Conservation (phyloP, 2,329 filamentous ascomycete species). For the Colletotrichum lini region DNA sequence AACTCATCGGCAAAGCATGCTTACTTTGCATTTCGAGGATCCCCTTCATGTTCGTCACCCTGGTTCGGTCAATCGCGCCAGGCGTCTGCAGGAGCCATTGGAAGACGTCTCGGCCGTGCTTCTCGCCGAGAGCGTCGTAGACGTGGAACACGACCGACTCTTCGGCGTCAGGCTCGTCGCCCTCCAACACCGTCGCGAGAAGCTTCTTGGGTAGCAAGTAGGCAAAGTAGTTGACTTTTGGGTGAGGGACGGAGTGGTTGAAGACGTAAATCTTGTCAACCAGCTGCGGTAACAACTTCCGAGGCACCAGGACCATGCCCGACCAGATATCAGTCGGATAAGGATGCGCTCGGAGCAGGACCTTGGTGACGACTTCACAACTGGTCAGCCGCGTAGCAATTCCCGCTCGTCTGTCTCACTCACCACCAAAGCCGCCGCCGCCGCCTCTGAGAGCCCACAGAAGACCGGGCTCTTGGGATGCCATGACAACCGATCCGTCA, state of each 20-base stretch:
- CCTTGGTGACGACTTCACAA: slow-evolving; percentile 19
- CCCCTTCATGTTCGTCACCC: slow-evolving; percentile 33
- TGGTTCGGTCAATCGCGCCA: slow-evolving; percentile 24
- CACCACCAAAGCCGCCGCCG: slow-evolving; percentile 31
- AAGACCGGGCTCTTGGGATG: slow-evolving; percentile 30
- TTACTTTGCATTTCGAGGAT: slow-evolving; percentile 24
- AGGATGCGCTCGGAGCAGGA: slow-evolving; percentile 20
- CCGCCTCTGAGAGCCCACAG: slow-evolving; percentile 29
- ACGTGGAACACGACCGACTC: slow-evolving; percentile 27
- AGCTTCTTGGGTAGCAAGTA: slow-evolving; percentile 29
- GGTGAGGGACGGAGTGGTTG: slow-evolving; percentile 23
- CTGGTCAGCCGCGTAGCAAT: background rate
- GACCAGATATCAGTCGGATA: slow-evolving; percentile 36
- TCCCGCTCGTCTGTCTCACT: background rate
- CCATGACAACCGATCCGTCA: slow-evolving; percentile 26
- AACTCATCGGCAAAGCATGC: background rate
- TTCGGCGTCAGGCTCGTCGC: slow-evolving; percentile 5
- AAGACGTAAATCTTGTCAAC: slow-evolving; percentile 17
- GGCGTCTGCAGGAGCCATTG: slow-evolving; percentile 25
- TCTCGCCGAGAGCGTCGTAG: slow-evolving; percentile 27
- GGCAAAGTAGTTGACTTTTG: slow-evolving; percentile 32
- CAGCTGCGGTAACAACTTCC: slow-evolving; percentile 7
- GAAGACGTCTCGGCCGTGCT: slow-evolving; percentile 18
- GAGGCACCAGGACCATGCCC: slow-evolving; percentile 21
- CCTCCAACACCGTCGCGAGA: slow-evolving; percentile 12